Conservation (phyloP, 306 rosid species). For the Vigna nakashimae region DNA sequence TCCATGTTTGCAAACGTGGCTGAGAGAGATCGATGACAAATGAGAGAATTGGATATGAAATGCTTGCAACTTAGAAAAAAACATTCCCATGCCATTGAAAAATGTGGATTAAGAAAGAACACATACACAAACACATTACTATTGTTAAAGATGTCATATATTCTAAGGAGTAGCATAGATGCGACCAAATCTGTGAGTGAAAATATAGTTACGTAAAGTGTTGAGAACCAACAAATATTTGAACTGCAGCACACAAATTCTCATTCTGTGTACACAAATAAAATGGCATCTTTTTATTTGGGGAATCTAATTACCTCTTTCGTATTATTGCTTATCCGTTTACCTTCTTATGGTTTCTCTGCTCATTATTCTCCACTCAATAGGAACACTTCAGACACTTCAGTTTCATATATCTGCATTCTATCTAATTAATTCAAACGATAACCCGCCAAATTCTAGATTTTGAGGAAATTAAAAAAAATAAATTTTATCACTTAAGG, state of each 20-base stretch:
- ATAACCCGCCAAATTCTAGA: neutral
- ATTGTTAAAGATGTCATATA: conserved; percentile 13
- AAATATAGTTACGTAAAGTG: conserved; percentile 41
- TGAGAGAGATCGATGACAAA: conserved; percentile 23
- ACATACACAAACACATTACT: neutral
- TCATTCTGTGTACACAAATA: conserved; percentile 34
- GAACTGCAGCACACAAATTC: conserved; percentile 41
- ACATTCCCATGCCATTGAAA: conserved; percentile 16
- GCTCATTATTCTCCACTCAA: conserved; percentile 43
- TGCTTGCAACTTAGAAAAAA: conserved; percentile 6
- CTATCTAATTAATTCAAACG: neutral
- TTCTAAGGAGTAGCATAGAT: conserved; percentile 30
- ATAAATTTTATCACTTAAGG: too few relatives aligned
- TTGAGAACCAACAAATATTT: conserved; percentile 42
- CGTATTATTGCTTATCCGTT: conserved; percentile 40
- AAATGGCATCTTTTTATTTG: conserved; percentile 37
- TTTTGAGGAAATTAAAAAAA: too few relatives aligned
- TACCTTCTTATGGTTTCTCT: conserved; percentile 25
- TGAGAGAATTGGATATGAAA: neutral
- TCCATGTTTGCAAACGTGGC: conserved; percentile 35
- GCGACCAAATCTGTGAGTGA: conserved; percentile 41
- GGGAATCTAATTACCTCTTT: conserved; percentile 35
- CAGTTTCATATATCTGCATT: conserved; percentile 33
- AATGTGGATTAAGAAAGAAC: conserved; percentile 10
- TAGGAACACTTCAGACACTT: neutral